Evolutionary conservation across 306 rosid species (phyloP).

Genomic region (Ammopiptanthus mongolicus): DNA sequence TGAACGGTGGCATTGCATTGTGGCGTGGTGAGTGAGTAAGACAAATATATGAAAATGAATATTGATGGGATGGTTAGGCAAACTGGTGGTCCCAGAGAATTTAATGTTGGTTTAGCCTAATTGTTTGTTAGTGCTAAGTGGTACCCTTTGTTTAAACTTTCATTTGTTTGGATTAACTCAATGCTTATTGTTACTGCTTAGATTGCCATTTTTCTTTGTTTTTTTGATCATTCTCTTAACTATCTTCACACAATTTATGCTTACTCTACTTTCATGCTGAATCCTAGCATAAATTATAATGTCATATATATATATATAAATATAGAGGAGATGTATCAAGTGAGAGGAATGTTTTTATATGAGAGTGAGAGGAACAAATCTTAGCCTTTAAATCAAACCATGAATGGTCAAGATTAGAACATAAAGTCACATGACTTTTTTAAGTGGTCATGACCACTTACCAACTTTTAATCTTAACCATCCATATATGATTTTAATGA

Average conservation of each 20-base stretch:
- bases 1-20: slow-evolving; percentile 29
- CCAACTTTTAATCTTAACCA: no score
- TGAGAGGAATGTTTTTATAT: no score
- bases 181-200: slow-evolving; percentile 52
- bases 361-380: no score
- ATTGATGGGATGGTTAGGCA: neutral
- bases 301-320: no score
- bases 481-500: no score
- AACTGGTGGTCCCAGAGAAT: slow-evolving; percentile 40
- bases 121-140: slow-evolving; percentile 2
- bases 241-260: neutral
- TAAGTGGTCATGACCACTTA: no score
- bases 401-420: no score
- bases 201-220: slow-evolving; percentile 24
- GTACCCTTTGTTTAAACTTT: neutral
- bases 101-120: slow-evolving; percentile 21
- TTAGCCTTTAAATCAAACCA: no score
- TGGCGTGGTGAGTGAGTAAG: slow-evolving; percentile 20
- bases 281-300: no score
- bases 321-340: no score
- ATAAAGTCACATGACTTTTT: no score
- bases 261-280: no score
- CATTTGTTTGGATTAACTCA: slow-evolving; percentile 6
- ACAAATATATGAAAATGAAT: slow-evolving; percentile 30
- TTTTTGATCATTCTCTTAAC: neutral